Evolutionary conservation across 805 yeast species (phyloP), one percentile per base, ranked within the genome.

Genomic region (Sungouiozyma intestinalis): DNA sequence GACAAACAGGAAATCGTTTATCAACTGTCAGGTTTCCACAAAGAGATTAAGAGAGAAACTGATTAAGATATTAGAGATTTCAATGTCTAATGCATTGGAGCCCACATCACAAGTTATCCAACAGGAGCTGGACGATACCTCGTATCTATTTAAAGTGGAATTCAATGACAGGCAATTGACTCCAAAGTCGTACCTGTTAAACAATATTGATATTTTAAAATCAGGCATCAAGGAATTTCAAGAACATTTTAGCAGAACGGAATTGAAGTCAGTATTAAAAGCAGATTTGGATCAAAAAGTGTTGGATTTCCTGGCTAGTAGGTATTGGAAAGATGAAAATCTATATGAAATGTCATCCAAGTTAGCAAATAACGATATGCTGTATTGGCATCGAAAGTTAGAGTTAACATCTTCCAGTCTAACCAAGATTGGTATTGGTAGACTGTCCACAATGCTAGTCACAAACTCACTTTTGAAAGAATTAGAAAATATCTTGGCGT

Each of bases 141-240:
- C 92, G 1, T 92, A 92, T 59, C 79, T 81, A 58, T 92, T 86
- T 67, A 92, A 92, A 60, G 99, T 92, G 18, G 97, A 92, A 62
- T 92, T 87, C 64, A 92, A 92, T 58, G 99, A 92, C 62, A 76
- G 97, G 41, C 85, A 82, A 31, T 69, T 92, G 48, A 92, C 99
- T 0, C 95, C 97, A 14, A 92, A 87, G 55, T 85, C 94, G 45
- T 92, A 92, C 57, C 71, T 92, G 51, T 95, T 97, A 17, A 90
- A 85, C 56, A 85, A 92, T 43, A 76, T 92, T 29, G 99, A 92
- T 61, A 67, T 83, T 39, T 71, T 94, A 55, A 92, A 92, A 60
- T 69, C 83, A 33, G 81, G 86, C 0, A 79, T 90, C 45, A 90
- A 92, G 59, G 96, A 90, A 48, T 74, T 94, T 50, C 81, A 88